Evolutionary conservation across 2,329 filamentous ascomycete genomes (phyloP).

Genomic region (Arthrobotrys sphaeroides): DNA sequence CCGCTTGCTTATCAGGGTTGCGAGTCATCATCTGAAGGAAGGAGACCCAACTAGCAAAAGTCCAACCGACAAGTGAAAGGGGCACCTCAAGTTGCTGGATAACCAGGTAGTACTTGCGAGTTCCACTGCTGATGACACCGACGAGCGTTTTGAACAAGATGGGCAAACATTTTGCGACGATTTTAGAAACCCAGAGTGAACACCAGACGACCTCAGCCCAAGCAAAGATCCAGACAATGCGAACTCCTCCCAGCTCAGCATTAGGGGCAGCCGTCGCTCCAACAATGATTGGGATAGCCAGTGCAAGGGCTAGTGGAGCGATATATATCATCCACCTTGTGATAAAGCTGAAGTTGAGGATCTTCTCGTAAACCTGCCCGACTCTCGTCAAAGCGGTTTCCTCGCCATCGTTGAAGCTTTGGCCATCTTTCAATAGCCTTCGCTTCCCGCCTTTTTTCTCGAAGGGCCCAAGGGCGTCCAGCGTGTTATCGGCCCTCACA

Average conservation of each 20-base stretch:
- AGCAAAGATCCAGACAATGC: slow-evolving; percentile 71
- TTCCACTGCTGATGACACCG: slow-evolving; percentile 75
- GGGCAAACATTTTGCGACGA: slow-evolving; percentile 71
- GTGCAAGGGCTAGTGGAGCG: slow-evolving; percentile 70
- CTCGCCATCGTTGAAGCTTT: slow-evolving; percentile 61
- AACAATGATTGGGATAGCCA: slow-evolving; percentile 72
- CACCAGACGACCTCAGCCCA: slow-evolving; percentile 73
- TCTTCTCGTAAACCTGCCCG: slow-evolving; percentile 72
- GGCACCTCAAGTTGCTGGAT: slow-evolving; percentile 72
- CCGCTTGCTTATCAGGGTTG: slow-evolving; percentile 55
- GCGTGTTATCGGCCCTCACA: slow-evolving; percentile 21
- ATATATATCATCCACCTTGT: slow-evolving; percentile 76
- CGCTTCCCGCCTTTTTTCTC: slow-evolving; percentile 34
- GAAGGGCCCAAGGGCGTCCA: slow-evolving; percentile 31
- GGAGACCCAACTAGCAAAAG: slow-evolving; percentile 70
- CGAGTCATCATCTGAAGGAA: slow-evolving; percentile 64
- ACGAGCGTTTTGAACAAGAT: slow-evolving; percentile 74
- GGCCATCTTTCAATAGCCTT: slow-evolving; percentile 34
- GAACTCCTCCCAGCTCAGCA: slow-evolving; percentile 59
- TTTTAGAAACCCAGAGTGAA: slow-evolving; percentile 73
- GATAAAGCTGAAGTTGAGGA: slow-evolving; percentile 71
- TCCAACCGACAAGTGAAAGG: slow-evolving; percentile 75
- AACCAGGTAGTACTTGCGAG: slow-evolving; percentile 75
- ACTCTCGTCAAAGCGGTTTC: slow-evolving; percentile 71
- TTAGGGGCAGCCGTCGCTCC: slow-evolving; percentile 58